Conservation (phyloP, 2,329 filamentous ascomycete species). For the Pezicula carpinea region DNA sequence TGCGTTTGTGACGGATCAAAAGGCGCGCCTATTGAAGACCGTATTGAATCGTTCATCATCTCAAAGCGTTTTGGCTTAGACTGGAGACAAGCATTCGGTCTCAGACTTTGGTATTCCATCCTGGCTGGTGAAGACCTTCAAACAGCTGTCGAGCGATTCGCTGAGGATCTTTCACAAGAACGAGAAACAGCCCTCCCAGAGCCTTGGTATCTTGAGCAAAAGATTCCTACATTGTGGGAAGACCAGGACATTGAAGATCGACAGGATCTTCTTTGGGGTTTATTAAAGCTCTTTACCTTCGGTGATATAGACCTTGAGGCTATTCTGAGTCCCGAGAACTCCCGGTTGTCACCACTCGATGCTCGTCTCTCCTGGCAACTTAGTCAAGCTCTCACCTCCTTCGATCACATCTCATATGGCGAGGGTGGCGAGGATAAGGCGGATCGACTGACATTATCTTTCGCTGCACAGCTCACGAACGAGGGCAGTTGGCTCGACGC, state of each 20-base stretch:
- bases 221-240: conserved; percentile 53
- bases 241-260: conserved; percentile 53
- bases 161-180: conserved; percentile 66
- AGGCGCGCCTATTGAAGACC: conserved; percentile 70
- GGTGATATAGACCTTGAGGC: conserved; percentile 59
- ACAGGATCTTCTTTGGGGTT: conserved; percentile 81
- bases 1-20: conserved; percentile 76
- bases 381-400: conserved; percentile 56
- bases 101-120: conserved; percentile 85
- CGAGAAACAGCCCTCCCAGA: conserved; percentile 64
- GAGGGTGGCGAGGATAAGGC: conserved; percentile 52
- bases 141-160: conserved; percentile 68
- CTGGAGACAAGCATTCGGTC: conserved; percentile 90
- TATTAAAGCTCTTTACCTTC: conserved; percentile 75
- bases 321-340: conserved; percentile 70
- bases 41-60: conserved; percentile 73
- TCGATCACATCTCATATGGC: conserved; percentile 47
- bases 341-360: conserved; percentile 70
- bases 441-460: conserved; percentile 63
- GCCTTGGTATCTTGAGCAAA: conserved; percentile 65
- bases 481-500: conserved; percentile 65
- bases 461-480: conserved; percentile 58
- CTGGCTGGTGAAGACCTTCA: conserved; percentile 64
- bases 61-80: conserved; percentile 80
- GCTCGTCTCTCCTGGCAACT: conserved; percentile 82